Evolutionary conservation across 352 stramenopile species (phyloP), one percentile per base, ranked within the genome.

Genomic region (Phytopythium montanum): DNA sequence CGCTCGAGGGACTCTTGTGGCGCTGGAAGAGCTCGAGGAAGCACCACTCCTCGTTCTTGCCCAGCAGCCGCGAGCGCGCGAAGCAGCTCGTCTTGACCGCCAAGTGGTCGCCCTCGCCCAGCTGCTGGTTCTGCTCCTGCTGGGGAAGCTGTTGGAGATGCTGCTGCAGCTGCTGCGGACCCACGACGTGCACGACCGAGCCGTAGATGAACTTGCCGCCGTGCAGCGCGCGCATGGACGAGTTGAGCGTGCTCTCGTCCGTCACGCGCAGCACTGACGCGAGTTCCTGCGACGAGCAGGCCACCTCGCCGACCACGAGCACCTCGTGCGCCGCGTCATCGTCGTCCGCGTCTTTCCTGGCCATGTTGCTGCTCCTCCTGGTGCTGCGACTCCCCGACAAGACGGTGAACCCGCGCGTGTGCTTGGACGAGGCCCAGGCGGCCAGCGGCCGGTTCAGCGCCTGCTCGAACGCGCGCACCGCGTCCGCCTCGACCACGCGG

Each of bases 191-290:
- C 48, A 85, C 70, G 5, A 85, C 45, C 3, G 68, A 79, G 29
- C 75, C 75, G 56, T 83, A 82, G 59, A 85, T 82, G 42, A 73
- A 81, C 34, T 73, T 62, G 10, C 56, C 51, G n/a, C 65, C 61
- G 51, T 79, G 73, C 0, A 79, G 41, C 12, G 54, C 72, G 29
- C 67, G 77, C 72, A 81, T 81, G 2, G 60, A 60, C 0, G 64
- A 46, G 52, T 81, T 81, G 41, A 73, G 73, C 12, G 68, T 55
- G 38, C 28, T 72, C 49, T 80, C 72, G 29, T 67, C 52, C 1
- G 36, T 42, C 9, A 69, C 26, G 14, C 61, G 62, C 33, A 80
- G 34, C 8, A 76, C 53, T 0, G 62, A 49, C 13, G 56, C 61
- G 7, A 80, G 23, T 39, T 80, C 72, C 14, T 72, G 59, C 0